Base-by-base conservation (phyloP, 495 filamentous ascomycete species). In the Penicillium coprophilum region DNA sequence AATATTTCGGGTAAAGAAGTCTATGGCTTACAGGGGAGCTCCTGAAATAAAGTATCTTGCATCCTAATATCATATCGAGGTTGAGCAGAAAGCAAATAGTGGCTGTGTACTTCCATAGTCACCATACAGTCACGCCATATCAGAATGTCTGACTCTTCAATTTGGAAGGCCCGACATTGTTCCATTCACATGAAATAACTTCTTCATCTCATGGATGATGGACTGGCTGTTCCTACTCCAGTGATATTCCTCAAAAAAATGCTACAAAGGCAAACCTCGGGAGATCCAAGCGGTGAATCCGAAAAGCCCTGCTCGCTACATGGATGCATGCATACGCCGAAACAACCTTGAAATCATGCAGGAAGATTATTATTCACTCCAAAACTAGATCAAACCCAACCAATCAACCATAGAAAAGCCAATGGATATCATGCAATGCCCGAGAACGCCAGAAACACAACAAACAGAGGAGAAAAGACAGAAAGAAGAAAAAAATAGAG, bases 381-480 rank as follows among this genome's bases (percentile, higher is more conserved):
- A 46, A 30, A 34, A 54, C 57, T 50, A 54, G 34, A 15, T 4
- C 46, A 17, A 53, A 34, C 20, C 39, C 24, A 34, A 58, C 41
- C 41, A 48, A 55, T 53, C 30, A 53, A 54, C 49, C 27, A 43
- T 59, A 55, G 48, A 40, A 60, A 63, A 57, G 48, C 53, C 50
- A 57, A 60, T 65, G 66, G 66, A 68, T 68, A 68, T 66, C 66
- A 68, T 62, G 58, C 65, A 64, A 64, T 68, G 58, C 65, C 58
- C 50, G 47, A 58, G 21, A 59, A 63, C 59, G 49, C 58, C 66
- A 52, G 21, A 45, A 51, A 28, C 41, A 43, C 12, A 47, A 54
- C 20, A n/a, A 15, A 48, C 24, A 52, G 27, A 43, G 43, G 28
- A 23, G 11, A 46, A 23, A 17, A 47, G 32, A 28, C 7, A 30